Conservation (phyloP, 495 filamentous ascomycete species). For the Penicillium silybi region DNA sequence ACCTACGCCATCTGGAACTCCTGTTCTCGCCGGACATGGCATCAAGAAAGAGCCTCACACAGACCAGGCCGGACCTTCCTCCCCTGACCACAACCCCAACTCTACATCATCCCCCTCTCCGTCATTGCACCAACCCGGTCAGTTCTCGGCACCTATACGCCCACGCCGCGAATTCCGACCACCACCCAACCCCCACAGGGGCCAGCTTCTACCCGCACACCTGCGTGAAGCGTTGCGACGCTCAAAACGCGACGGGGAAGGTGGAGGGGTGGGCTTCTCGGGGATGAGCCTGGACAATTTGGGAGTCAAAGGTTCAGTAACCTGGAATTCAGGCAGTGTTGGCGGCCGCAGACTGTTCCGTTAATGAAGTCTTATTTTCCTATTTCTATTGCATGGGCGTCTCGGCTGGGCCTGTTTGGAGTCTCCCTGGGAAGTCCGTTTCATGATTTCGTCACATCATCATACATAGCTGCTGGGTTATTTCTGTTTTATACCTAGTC, state of each 20-base stretch:
- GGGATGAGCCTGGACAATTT: constrained; percentile 68
- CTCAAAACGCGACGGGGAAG: constrained; percentile 59
- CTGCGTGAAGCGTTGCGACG: constrained; percentile 74
- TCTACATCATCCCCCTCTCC: constrained; percentile 14
- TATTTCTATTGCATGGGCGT: constrained; percentile 11
- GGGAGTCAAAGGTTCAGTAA: constrained; percentile 59
- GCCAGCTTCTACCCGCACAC: constrained; percentile 77
- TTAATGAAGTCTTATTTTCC: constrained; percentile 22
- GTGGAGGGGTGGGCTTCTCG: constrained; percentile 68
- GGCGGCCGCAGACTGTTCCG: constrained; percentile 63
- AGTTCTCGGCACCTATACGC: constrained; percentile 1
- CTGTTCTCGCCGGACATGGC: constrained; percentile 12
- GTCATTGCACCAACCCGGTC: background rate
- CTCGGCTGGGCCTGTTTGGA: background rate
- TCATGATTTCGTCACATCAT: constrained; percentile 1
- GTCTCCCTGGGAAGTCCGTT: background rate
- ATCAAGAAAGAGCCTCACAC: constrained; percentile 25
- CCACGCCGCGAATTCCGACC: constrained; percentile 26
- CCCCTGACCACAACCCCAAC: constrained; percentile 2
- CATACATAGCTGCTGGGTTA: background rate
- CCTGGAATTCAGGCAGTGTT: constrained; percentile 45
- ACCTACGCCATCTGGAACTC: constrained; percentile 16
- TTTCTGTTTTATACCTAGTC: background rate
- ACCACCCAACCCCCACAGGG: constrained; percentile 51
- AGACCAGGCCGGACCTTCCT: constrained; percentile 1